These are phyloP conservation scores for Beauveria varroae DNA, from an alignment of 2,329 filamentous ascomycete species.

Conservation along the genomic window DNA sequence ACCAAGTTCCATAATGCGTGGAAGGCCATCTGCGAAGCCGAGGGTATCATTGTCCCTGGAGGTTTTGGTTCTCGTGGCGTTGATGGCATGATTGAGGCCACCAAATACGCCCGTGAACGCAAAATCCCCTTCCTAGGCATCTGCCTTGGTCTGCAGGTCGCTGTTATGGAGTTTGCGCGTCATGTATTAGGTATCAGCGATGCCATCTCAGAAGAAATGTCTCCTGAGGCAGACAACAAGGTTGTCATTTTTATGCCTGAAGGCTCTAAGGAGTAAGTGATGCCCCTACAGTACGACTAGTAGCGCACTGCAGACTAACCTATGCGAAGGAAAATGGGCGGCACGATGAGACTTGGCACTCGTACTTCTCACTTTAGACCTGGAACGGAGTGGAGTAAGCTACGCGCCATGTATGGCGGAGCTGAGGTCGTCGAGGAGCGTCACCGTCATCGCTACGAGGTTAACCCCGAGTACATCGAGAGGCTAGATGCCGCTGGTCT, in stretches of 20 bases:
- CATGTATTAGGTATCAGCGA: constrained; percentile 58
- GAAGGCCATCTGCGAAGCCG: constrained; percentile 66
- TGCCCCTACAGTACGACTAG: no score
- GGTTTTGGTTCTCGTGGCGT: constrained; percentile 78
- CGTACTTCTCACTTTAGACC: constrained; percentile 69
- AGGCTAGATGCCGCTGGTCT: constrained; percentile 61
- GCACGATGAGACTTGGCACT: constrained; percentile 78
- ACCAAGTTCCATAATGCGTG: constrained; percentile 79
- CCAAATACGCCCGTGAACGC: constrained; percentile 80
- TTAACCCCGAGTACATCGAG: constrained; percentile 73
- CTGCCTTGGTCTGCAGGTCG: constrained; percentile 87
- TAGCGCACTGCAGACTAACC: no score
- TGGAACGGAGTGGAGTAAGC: constrained; percentile 68
- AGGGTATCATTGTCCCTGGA: constrained; percentile 53
- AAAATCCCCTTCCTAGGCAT: constrained; percentile 80
- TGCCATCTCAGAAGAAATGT: constrained; percentile 50
- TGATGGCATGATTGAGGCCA: constrained; percentile 82
- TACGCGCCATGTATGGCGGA: constrained; percentile 66
- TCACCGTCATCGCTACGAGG: constrained; percentile 85
- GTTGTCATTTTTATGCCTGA: constrained; percentile 93
- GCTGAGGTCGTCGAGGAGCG: constrained; percentile 56
- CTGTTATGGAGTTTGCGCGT: constrained; percentile 81
- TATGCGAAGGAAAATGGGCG: constrained; percentile 50
- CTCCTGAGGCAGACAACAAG: constrained; percentile 51
- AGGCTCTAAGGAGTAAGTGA: constrained; percentile 27